Evolutionary conservation across 179 eudicot genomes (phyloP).

Genomic region (Spergularia azorica): DNA sequence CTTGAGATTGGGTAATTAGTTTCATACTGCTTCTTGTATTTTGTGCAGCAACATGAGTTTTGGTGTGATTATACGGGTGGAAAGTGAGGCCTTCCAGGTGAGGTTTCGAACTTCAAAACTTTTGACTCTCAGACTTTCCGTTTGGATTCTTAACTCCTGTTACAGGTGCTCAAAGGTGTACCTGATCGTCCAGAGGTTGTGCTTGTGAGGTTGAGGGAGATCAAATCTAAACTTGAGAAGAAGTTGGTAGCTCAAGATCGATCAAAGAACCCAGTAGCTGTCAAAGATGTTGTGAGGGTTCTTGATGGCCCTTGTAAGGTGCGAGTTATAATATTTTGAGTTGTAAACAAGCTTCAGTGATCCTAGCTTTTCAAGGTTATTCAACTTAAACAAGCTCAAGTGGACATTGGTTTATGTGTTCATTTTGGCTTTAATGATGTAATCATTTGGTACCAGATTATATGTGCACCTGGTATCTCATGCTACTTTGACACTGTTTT

Average conservation of each 20-base stretch:
- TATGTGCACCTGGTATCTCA: not conserved
- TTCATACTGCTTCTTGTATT: not conserved
- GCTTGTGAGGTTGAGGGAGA: slow-evolving; percentile 84
- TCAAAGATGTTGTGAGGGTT: slow-evolving; percentile 78
- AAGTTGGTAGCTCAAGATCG: slow-evolving; percentile 74
- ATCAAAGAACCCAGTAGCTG: slow-evolving; percentile 63
- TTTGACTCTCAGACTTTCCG: not conserved
- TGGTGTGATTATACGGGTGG: slow-evolving; percentile 97
- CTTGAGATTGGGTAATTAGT: not conserved
- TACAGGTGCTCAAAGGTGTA: slow-evolving; percentile 87
- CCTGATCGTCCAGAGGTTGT: slow-evolving; percentile 92
- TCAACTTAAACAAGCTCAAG: not conserved
- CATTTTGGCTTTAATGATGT: slow-evolving; percentile 1
- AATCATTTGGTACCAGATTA: not conserved
- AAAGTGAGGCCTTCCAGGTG: slow-evolving; percentile 99
- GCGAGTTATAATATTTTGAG: not conserved
- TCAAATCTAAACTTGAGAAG: slow-evolving; percentile 79
- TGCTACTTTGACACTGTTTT: slow-evolving; percentile 5
- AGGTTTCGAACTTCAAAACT: slow-evolving; percentile 6
- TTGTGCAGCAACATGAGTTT: slow-evolving; percentile 77
- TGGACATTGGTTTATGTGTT: not conserved
- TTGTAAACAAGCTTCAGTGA: slow-evolving; percentile 1
- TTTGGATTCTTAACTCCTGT: slow-evolving; percentile 16
- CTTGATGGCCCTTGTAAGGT: slow-evolving; percentile 61
- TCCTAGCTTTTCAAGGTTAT: not conserved